Evolutionary conservation across 2,329 filamentous ascomycete species (phyloP).

Genomic region (Cladosporium colombiae): DNA sequence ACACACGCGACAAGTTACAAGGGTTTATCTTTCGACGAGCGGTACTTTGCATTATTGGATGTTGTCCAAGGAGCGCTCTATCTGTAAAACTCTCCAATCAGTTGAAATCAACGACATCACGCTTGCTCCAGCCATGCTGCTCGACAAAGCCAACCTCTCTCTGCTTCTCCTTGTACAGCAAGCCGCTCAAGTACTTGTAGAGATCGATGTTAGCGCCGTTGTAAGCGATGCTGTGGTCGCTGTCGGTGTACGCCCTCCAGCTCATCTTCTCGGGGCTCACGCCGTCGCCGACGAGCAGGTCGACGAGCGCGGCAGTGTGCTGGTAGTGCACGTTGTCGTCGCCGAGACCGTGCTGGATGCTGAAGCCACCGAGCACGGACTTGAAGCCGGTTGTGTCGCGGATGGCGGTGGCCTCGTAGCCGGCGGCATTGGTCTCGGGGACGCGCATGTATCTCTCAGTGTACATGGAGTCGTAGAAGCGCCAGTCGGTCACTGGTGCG

Average conservation of each 20-base stretch:
- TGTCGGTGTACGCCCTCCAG: slow-evolving; percentile 66
- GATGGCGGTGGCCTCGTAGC: slow-evolving; percentile 64
- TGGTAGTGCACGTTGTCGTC: slow-evolving; percentile 75
- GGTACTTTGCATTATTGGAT: not conserved
- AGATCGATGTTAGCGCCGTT: slow-evolving; percentile 58
- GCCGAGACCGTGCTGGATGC: slow-evolving; percentile 66
- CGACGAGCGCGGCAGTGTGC: slow-evolving; percentile 62
- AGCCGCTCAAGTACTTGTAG: slow-evolving; percentile 63
- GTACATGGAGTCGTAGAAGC: slow-evolving; percentile 71
- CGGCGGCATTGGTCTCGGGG: slow-evolving; percentile 55
- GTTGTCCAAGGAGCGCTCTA: not conserved
- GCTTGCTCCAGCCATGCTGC: slow-evolving; percentile 52
- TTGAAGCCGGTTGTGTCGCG: slow-evolving; percentile 62
- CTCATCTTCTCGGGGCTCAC: slow-evolving; percentile 64
- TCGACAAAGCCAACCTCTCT: slow-evolving; percentile 41
- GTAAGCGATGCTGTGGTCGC: slow-evolving; percentile 62
- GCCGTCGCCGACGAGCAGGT: slow-evolving; percentile 60
- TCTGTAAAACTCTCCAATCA: not conserved
- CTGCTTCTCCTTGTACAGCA: slow-evolving; percentile 63
- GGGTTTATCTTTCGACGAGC: not conserved
- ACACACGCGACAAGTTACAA: not conserved
- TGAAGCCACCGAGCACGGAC: slow-evolving; percentile 60
- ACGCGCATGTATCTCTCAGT: slow-evolving; percentile 74
- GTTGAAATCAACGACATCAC: slow-evolving; percentile 23
- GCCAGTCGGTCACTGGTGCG: slow-evolving; percentile 68